phyloP scores from a whole-genome alignment of 2,329 filamentous ascomycete species.

The Clonostachys solani region DNA sequence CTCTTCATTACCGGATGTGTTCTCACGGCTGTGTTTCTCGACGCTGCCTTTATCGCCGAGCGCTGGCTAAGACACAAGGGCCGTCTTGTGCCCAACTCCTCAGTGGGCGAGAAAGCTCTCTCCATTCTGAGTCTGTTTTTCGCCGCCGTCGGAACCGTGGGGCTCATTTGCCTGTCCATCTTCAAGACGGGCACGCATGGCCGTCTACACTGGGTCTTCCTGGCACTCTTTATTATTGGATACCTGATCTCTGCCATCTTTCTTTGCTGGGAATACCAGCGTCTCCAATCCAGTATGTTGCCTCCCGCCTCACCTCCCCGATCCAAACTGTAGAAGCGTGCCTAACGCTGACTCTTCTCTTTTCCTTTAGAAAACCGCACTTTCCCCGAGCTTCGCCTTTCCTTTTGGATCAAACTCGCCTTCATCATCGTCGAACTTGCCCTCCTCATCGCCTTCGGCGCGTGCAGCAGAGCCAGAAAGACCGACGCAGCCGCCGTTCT shows the following conservation, averaged over 20 bases:
- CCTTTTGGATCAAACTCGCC: slow-evolving; percentile 81
- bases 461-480: slow-evolving; percentile 17
- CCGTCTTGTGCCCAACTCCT: slow-evolving; percentile 70
- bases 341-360: not conserved
- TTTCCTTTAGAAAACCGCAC: slow-evolving; percentile 59
- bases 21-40: slow-evolving; percentile 77
- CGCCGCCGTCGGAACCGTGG: slow-evolving; percentile 70
- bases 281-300: slow-evolving; percentile 65
- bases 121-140: slow-evolving; percentile 58
- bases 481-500: slow-evolving; percentile 71
- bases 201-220: slow-evolving; percentile 67
- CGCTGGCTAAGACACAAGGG: slow-evolving; percentile 80
- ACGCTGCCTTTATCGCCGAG: slow-evolving; percentile 75
- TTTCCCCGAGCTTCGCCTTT: slow-evolving; percentile 67
- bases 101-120: slow-evolving; percentile 57
- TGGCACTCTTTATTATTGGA: slow-evolving; percentile 78
- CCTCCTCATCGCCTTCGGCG: slow-evolving; percentile 40
- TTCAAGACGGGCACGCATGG: slow-evolving; percentile 74
- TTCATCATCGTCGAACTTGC: slow-evolving; percentile 79
- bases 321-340: too few species aligned
- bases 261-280: slow-evolving; percentile 86
- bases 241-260: slow-evolving; percentile 84
- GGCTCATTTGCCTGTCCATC: slow-evolving; percentile 76
- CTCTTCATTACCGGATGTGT: slow-evolving; percentile 71
- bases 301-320: not conserved